Conservation (phyloP, 306 rosid species). For the Acacia acuminata region DNA sequence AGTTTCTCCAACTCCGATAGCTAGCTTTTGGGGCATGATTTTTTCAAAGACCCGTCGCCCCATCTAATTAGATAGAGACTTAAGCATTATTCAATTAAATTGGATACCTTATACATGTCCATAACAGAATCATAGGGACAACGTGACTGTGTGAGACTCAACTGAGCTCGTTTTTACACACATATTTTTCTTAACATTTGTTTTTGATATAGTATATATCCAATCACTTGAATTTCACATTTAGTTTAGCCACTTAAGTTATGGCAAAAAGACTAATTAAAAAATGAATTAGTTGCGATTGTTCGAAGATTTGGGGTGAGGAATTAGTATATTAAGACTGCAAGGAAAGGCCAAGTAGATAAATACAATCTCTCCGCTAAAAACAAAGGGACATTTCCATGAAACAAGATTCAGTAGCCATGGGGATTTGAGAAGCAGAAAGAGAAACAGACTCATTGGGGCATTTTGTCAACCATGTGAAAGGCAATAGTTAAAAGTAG, state of each 20-base stretch:
- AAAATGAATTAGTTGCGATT: background rate
- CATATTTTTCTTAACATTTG: background rate
- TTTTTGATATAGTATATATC: background rate
- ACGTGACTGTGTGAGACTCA: background rate
- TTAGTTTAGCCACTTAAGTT: background rate
- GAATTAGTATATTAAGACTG: background rate
- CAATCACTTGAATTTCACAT: background rate
- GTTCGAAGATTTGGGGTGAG: background rate
- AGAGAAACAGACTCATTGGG: background rate
- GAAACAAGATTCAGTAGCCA: background rate
- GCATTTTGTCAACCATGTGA: conserved; percentile 18
- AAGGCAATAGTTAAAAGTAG: background rate
- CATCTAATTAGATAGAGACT: background rate
- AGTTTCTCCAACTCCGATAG: no score
- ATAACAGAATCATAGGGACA: background rate
- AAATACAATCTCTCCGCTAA: background rate
- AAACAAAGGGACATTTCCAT: background rate
- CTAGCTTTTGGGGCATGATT: no score
- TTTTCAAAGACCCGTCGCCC: no score
- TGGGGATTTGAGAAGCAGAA: background rate
- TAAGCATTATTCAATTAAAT: background rate
- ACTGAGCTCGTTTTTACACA: background rate
- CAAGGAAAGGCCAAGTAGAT: background rate
- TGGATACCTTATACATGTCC: background rate
- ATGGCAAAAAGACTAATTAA: background rate